Conservation (phyloP, 768 basidiomycete species). For the Termitomyces heimii region DNA sequence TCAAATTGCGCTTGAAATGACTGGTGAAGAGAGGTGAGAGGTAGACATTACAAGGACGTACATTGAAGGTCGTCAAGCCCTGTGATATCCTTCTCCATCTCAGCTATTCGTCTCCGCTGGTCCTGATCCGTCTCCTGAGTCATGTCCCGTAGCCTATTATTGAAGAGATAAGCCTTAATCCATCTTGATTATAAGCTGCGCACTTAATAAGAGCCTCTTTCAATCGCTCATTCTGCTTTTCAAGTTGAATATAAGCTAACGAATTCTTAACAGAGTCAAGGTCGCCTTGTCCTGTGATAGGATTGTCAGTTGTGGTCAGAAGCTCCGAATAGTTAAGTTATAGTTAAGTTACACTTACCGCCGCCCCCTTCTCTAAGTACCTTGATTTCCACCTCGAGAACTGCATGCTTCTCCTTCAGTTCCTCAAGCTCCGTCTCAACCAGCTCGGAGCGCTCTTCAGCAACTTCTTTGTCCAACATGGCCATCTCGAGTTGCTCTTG, state of each 20-base stretch:
- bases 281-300: slow-evolving; percentile 12
- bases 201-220: slow-evolving; percentile 91
- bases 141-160: slow-evolving; percentile 76
- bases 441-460: slow-evolving; percentile 85
- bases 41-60: slow-evolving; percentile 21
- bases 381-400: slow-evolving; percentile 77
- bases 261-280: slow-evolving; percentile 45
- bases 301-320: not conserved
- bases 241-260: slow-evolving; percentile 76
- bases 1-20: slow-evolving; percentile 67
- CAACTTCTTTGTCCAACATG: slow-evolving; percentile 93
- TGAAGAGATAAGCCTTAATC: not conserved
- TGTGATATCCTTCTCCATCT: slow-evolving; percentile 87
- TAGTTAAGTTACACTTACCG: slow-evolving; percentile 16
- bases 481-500: slow-evolving; percentile 93
- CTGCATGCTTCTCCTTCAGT: slow-evolving; percentile 69
- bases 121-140: slow-evolving; percentile 86
- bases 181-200: not conserved
- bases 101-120: slow-evolving; percentile 69
- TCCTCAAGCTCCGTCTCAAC: slow-evolving; percentile 76
- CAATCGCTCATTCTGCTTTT: slow-evolving; percentile 93
- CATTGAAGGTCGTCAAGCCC: slow-evolving; percentile 78
- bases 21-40: not conserved
- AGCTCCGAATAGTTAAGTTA: slow-evolving; percentile 1
- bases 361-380: slow-evolving; percentile 60